Base-by-base conservation (phyloP, 371 early-diverging fungal species). In the Apophysomyces trapeziformis region DNA sequence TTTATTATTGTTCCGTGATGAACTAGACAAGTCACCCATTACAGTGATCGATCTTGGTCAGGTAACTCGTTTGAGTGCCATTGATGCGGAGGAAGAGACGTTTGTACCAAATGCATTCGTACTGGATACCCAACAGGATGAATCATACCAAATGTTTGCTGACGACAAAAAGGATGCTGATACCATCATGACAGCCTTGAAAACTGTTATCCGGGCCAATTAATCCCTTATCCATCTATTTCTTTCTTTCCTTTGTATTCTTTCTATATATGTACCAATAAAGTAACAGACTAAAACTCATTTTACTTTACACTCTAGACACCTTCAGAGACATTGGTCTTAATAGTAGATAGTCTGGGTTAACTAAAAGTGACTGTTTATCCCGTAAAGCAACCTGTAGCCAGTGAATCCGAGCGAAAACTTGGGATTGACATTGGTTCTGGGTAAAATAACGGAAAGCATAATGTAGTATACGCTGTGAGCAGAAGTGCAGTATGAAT, bases 51-150 rank as follows among this genome's bases (percentile, higher is more conserved):
- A 80, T 63, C 72, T 86, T 6, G 64, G 43, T 32, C 18, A 38
- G 14, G 73, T 71, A 13, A 73, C 69, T 13, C 71, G 70, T 46
- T 57, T 79, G 36, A 67, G 73, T 35, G 66, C 71, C 32, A 68
- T 71, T 18, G 72, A 78, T 62, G 75, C 70, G 45, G 77, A 76
- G 58, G 73, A 73, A 62, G 82, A 81, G 37, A 75, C 74, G 1
- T 81, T 67, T 67, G 70, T 81, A 38, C 76, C 82, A 2, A 76
- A 81, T 67, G 74, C 82, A 7, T 78, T 72, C 61, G 67, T 73
- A 16, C 65, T 81, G 8, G 65, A 72, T 45, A 76, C 73, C 11
- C 68, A 74, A 47, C 46, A 61, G 38, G 71, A 72, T 37, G 68
- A 71, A 32, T 71, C 77, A 14, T 80, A 63, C 60, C 78, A 81